Evolutionary conservation across 257 asterid species (phyloP).

Genomic region (Rubia yunnanensis): DNA sequence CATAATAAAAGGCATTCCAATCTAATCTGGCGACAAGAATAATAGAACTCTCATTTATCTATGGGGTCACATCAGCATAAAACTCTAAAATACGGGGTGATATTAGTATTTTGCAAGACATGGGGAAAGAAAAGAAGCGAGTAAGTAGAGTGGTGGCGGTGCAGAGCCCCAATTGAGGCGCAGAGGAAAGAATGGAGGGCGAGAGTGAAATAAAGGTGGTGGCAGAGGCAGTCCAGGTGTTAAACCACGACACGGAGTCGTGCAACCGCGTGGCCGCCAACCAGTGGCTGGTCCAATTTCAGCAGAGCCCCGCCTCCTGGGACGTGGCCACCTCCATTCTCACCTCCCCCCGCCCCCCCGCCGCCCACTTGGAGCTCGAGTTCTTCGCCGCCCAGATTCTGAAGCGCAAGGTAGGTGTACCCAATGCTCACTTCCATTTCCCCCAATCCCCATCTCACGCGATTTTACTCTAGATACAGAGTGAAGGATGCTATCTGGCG

Average conservation of each 20-base stretch:
- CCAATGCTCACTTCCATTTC: not conserved
- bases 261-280: conserved; percentile 87
- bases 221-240: conserved; percentile 80
- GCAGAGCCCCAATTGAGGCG: not conserved
- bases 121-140: no score
- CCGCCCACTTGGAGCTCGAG: conserved; percentile 51
- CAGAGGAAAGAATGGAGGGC: conserved; percentile 36
- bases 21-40: no score
- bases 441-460: not conserved
- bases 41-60: no score
- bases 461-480: conserved; percentile 50
- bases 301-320: conserved; percentile 80
- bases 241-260: conserved; percentile 80
- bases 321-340: conserved; percentile 77
- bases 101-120: no score
- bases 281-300: conserved; percentile 92
- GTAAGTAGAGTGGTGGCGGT: no score
- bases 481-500: conserved; percentile 57
- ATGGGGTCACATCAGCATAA: no score
- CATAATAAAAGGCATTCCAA: no score
- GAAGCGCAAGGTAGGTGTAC: conserved; percentile 66
- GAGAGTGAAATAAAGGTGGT: conserved; percentile 74
- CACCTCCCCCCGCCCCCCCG: conserved; percentile 42
- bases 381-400: conserved; percentile 94
- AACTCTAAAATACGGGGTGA: no score